Evolutionary conservation across 2,329 filamentous ascomycete genomes (phyloP).

Genomic region (Calonectria pauciramosa): DNA sequence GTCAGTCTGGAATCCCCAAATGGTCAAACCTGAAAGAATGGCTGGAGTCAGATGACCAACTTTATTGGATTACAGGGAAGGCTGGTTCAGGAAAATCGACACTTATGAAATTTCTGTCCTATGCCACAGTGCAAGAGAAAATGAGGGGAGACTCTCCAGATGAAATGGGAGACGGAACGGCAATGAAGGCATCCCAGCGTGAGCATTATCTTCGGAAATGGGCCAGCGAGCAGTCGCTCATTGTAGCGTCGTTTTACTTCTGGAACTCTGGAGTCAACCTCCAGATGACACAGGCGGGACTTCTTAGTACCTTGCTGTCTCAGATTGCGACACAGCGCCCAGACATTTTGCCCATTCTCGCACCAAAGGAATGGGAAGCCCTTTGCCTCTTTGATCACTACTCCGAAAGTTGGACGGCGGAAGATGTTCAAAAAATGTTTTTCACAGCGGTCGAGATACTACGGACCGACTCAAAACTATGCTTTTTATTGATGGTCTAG

Average conservation of each 20-base stretch:
- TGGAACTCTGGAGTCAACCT: neutral
- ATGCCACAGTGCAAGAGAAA: neutral
- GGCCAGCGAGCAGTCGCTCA: neutral
- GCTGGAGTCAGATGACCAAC: neutral
- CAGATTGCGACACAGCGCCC: neutral
- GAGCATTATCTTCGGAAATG: neutral
- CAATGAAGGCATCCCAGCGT: neutral
- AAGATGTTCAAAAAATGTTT: no score
- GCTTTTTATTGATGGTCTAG: conserved; percentile 1
- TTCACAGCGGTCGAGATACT: no score
- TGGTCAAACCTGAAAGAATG: neutral
- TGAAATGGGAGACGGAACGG: neutral
- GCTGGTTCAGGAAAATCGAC: conserved; percentile 11
- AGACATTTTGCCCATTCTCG: neutral
- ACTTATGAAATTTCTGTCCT: neutral
- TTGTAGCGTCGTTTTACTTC: neutral
- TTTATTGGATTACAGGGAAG: conserved; percentile 20
- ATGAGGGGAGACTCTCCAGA: no score
- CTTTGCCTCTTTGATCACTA: neutral
- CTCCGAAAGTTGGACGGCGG: no score
- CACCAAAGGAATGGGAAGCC: neutral
- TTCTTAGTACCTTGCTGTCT: neutral
- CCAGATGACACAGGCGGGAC: neutral
- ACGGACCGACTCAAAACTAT: neutral
- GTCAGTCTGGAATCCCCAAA: no score